Percentiles rank a stretch among this genome's conserved stretches.
Evolutionary conservation across 352 stramenopile genomes (phyloP).

Genomic region (Phytophthora vignae): DNA sequence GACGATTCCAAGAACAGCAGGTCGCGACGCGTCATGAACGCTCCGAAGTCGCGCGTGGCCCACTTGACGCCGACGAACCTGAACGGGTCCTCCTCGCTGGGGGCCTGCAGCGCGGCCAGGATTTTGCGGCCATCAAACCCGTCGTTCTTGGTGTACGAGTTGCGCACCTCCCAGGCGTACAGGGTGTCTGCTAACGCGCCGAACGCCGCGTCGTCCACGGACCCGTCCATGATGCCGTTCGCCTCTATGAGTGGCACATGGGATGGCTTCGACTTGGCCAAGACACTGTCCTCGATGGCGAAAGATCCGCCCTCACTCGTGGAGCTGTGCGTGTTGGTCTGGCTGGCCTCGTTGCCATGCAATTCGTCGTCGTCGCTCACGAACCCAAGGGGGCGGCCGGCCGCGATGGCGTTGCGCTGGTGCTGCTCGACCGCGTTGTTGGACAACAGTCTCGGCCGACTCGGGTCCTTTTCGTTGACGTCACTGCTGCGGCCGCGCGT

Average conservation of each 20-base stretch:
- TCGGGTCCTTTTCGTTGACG: conserved; percentile 36
- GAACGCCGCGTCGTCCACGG: conserved; percentile 35
- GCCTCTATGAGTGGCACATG: conserved; percentile 33
- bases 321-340: conserved; percentile 39
- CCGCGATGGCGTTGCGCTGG: conserved; percentile 37
- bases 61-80: conserved; percentile 50
- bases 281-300: conserved; percentile 26
- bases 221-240: conserved; percentile 35
- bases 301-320: conserved; percentile 42
- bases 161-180: conserved; percentile 37
- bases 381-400: conserved; percentile 27
- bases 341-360: conserved; percentile 17
- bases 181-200: conserved; percentile 32
- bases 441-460: conserved; percentile 52
- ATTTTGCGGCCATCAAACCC: conserved; percentile 39
- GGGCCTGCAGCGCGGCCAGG: conserved; percentile 39
- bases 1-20: conserved; percentile 47
- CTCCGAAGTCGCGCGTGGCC: conserved; percentile 36
- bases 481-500: conserved; percentile 8
- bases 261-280: conserved; percentile 31
- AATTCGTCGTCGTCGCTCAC: conserved; percentile 26
- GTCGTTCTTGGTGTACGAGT: conserved; percentile 51
- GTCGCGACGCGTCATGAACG: conserved; percentile 46
- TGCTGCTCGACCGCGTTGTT: conserved; percentile 51
- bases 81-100: conserved; percentile 49